Evolutionary conservation across 78 protist genomes (phyloP), one percentile per base, ranked within the genome.

Genomic region (Cavenderia fasciculata): DNA sequence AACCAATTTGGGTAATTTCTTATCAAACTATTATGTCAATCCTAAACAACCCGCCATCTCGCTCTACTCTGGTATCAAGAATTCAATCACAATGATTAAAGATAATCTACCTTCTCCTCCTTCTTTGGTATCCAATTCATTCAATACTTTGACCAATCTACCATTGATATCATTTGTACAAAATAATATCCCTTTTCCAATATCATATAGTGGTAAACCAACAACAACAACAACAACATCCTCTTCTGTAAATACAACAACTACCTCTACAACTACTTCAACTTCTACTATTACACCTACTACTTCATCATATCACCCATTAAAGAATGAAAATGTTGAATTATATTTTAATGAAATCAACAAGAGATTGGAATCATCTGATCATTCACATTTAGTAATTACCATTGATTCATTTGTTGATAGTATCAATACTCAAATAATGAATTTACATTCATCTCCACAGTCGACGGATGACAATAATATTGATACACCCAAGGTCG

Each of bases 1-100:
- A 38, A 57, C 90, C 54, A 68, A 76, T 43, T 56, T 82, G 5
- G 51, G 79, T 23, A 68, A 76, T 19, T 82, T 82, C 36, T 63
- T 82, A 47, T 51, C 71, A 14, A 65, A 59, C 31, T 82, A 78
- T 40, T 63, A 63, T 63, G n/a, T n/a, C n/a, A 29, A 10, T 23
- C 40, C 5, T 10, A 21, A 51, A 52, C 44, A 51, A 49, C 21
- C 56, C 1, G 46, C 40, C 43, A 54, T 56, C 4, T 31, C 56
- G 33, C 43, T 66, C n/a, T 40, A 68, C 7, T 59, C 70, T 23
- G 56, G 59, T 36, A 40, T 82, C 33, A 69, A 62, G 34, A 68
- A 33, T 56, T 82, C 90, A 56, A 41, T 82, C 27, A 68, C 90
- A 10, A 31, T 51, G 11, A 38, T 82, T 4, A 68, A 76, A 25